A percentile compares a stretch with the other conserved stretches of the same genome.
Conservation (phyloP, 2,329 filamentous ascomycete species). For the Anthostomella pinea region DNA sequence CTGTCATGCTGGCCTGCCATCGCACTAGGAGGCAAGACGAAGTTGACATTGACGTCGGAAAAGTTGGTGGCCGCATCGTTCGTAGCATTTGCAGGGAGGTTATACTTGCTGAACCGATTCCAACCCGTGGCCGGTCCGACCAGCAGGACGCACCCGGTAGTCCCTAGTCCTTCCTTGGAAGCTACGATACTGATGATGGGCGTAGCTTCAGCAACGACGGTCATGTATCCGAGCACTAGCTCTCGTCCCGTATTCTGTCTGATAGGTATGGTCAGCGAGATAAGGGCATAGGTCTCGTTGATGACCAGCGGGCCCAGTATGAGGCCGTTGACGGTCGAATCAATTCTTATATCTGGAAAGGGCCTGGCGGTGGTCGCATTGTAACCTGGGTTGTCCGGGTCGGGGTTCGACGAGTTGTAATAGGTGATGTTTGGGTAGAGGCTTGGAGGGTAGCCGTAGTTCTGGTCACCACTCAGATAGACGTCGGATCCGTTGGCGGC, state of each 20-base stretch:
- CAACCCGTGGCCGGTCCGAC: conserved; percentile 64
- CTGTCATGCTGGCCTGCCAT: conserved; percentile 41
- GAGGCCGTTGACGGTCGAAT: conserved; percentile 52
- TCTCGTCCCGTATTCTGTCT: conserved; percentile 59
- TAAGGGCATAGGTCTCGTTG: conserved; percentile 69
- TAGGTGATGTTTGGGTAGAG: conserved; percentile 82
- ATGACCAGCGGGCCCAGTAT: conserved; percentile 72
- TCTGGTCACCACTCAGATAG: conserved; percentile 55
- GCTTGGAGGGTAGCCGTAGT: conserved; percentile 64
- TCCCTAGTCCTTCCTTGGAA: conserved; percentile 67
- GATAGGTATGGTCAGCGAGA: conserved; percentile 80
- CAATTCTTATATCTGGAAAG: conserved; percentile 50
- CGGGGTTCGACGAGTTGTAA: conserved; percentile 40
- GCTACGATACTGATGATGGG: conserved; percentile 60
- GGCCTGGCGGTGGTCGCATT: conserved; percentile 44
- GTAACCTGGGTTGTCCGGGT: conserved; percentile 39
- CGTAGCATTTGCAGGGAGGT: conserved; percentile 46
- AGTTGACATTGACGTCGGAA: conserved; percentile 48
- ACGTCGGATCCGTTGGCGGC: conserved; percentile 56
- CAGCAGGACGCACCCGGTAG: conserved; percentile 67
- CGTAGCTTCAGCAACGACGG: conserved; percentile 67
- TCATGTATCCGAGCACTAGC: conserved; percentile 80
- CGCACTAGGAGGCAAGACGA: conserved; percentile 56
- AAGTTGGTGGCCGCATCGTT: conserved; percentile 38
- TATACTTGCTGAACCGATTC: conserved; percentile 57